phyloP scores from a whole-genome alignment of 345 rosid genomes.

The Durio zibethinus region DNA sequence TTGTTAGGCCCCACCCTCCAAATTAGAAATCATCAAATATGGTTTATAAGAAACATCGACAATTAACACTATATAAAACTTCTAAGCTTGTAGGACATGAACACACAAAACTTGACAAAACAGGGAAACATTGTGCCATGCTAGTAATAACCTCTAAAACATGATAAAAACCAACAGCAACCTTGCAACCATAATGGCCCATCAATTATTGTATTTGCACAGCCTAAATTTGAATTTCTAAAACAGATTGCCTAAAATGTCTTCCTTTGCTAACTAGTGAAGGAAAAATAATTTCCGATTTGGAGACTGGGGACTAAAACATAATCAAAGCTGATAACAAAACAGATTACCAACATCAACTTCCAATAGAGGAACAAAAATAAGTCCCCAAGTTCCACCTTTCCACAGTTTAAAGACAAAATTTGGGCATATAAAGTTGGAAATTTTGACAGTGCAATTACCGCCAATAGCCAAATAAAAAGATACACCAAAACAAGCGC shows the following conservation, averaged over 20 bases:
- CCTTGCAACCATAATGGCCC: neutral
- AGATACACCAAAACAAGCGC: neutral
- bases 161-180: neutral
- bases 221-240: neutral
- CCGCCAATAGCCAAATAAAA: neutral
- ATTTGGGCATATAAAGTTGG: neutral
- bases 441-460: neutral
- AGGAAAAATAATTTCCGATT: neutral
- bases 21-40: too few species aligned
- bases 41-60: too few species aligned
- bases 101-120: neutral
- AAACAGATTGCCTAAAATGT: neutral
- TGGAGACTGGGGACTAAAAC: neutral
- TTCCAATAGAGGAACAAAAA: neutral
- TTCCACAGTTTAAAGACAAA: neutral
- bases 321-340: neutral
- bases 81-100: neutral
- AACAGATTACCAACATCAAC: neutral
- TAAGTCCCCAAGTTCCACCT: neutral
- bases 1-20: too few species aligned
- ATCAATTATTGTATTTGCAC: neutral
- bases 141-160: neutral
- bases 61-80: too few species aligned
- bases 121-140: neutral
- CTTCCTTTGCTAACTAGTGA: neutral